Base-by-base conservation (phyloP, 108 stramenopile species). In the Parietichytrium sp. region DNA sequence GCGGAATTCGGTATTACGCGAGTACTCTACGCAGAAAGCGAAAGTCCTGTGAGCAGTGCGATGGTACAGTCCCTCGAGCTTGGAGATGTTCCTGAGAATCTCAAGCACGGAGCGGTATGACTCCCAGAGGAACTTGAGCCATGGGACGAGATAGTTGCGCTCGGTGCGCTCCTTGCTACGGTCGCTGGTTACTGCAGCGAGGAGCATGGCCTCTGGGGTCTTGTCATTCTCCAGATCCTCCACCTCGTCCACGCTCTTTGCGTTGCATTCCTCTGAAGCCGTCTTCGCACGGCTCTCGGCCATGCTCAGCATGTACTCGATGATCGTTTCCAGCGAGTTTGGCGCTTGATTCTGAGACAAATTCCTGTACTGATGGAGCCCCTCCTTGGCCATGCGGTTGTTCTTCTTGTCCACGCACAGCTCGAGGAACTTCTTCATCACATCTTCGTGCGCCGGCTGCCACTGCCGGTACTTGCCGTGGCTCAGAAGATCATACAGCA, bases 51-150 rank as follows among this genome's bases (percentile, higher is more conserved):
- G 53, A 4, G 95, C 93, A 31, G 93, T 90, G 27, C 80, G 81
- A 84, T 99, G 98, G 89, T 99, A 99, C 33, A 97, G 89, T 52
- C 91, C 83, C 85, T 97, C 96, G 48, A 99, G 89, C 87, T 97
- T 96, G 51, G 93, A 88, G 87, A 95, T 96, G 78, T 87, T 90
- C 81, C 91, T 88, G 33, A 99, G 81, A 55, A 97, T 95, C 83
- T 99, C 98, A 33, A 99, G 86, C 6, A 96, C 92, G 54, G 95
- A 93, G 3, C 98, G 89, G 89, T 97, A 99, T 15, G 91, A 91
- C 83, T 99, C 98, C 98, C 98, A 99, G 23, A 97, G 86, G 84
- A 98, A 98, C 85, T 95, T 95, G n/a, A 99, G 87, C 78, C 93
- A 92, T 25, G 98, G 98, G 47, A 99, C 83, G 54, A 97, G 81